These are phyloP conservation scores for Myriosclerotinia scirpicola DNA, from an alignment of 2,329 filamentous ascomycete species.

Conservation along the genomic window DNA sequence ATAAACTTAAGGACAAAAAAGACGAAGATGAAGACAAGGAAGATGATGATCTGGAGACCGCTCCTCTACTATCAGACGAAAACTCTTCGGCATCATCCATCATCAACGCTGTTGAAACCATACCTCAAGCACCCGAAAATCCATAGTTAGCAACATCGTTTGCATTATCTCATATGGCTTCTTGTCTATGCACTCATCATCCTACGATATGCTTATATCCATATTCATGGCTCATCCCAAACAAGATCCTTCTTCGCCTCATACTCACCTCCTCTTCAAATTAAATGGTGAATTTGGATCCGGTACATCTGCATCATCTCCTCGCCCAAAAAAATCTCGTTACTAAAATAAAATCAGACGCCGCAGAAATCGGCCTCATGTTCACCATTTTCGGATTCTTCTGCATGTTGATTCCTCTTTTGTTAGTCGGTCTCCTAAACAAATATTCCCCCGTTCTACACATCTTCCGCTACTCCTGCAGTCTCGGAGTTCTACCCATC, in stretches of 20 bases:
- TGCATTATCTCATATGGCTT: constrained; percentile 9
- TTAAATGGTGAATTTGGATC: constrained; percentile 14
- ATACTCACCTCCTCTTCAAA: constrained; percentile 2
- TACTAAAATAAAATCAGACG: neutral
- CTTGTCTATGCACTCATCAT: neutral
- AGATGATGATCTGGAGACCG: neutral
- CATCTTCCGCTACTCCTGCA: neutral
- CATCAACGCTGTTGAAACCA: neutral
- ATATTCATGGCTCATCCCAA: constrained; percentile 1
- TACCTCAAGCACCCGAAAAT: neutral
- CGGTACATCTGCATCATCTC: neutral
- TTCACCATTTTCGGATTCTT: constrained; percentile 16
- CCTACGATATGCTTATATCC: constrained; percentile 10
- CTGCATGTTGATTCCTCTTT: constrained; percentile 9
- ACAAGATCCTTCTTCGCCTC: neutral
- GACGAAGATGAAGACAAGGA: neutral
- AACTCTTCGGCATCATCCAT: neutral
- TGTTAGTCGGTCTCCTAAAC: neutral
- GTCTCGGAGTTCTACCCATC: neutral
- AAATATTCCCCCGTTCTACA: neutral
- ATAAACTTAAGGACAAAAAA: neutral
- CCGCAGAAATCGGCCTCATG: constrained; percentile 15
- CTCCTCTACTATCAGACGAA: constrained; percentile 1
- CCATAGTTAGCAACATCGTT: neutral
- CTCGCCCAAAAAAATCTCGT: neutral